Base-by-base conservation (phyloP, 2,329 filamentous ascomycete species). In the Microsporum ferrugineum region DNA sequence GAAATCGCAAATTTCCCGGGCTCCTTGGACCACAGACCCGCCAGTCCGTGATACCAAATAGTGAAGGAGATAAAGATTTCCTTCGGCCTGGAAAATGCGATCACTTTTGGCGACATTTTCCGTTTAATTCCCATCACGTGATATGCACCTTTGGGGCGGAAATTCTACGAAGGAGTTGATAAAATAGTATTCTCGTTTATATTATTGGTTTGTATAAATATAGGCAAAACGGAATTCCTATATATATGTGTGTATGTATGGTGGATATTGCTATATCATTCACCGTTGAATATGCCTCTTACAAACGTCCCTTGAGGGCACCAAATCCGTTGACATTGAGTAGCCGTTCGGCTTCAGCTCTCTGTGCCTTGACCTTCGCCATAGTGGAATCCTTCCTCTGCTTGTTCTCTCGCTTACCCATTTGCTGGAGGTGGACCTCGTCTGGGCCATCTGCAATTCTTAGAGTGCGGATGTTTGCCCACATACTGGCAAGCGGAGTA, bases 401-500 rank as follows among this genome's bases (percentile, higher is more conserved):
- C 73, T 77, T 70, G 73, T 82, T 78, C 80, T 83, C 67, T 78
- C 84, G 67, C 78, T 76, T 66, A 71, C 84, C 75, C 75, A 81
- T 69, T 76, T 78, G 74, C 73, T 79, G 65, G 76, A 91, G 76
- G 74, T 95, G 94, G 63, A 97, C 94, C 83, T 99, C 94, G 76
- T 99, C 94, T 0, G 94, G 94, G 0, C 94, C 94, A 75, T 99
- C 94, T 0, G 90, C 91, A 67, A 96, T 84, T 63, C 89, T 82
- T 75, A 96, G 80, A 5, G 91, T 96, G 62, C 91, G 81, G 69
- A 91, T 88, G 63, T 82, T 78, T 23, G 89, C 85, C 85, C 89
- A 95, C 84, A 91, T 86, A 71, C 80, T 82, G 10, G 91, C 91
- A 65, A 99, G 79, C 23, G 94, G 94, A 1, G 94, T 97, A 67